These are phyloP conservation scores for Fraxinus pennsylvanica DNA, from an alignment of 257 asterid genomes.

Conservation along the genomic window DNA sequence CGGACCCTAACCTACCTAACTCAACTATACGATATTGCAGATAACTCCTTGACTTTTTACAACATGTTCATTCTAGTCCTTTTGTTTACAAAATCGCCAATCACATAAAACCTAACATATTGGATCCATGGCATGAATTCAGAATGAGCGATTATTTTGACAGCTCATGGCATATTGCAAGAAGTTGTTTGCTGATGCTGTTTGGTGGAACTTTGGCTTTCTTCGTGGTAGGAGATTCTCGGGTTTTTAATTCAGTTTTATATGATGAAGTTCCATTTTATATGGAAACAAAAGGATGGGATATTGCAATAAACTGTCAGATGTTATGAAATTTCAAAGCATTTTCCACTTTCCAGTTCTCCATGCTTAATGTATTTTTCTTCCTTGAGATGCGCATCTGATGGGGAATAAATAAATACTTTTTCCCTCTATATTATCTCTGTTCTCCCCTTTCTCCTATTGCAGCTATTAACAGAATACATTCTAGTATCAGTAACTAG, in stretches of 20 bases:
- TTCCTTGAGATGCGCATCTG: constrained; percentile 8
- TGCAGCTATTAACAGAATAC: constrained; percentile 94
- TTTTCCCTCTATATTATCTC: too few species aligned
- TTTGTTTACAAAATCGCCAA: too few species aligned
- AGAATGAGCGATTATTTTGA: constrained; percentile 63
- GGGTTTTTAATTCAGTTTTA: not conserved
- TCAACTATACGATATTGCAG: too few species aligned
- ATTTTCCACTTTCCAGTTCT: constrained; percentile 9
- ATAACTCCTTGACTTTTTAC: too few species aligned
- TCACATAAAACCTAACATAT: too few species aligned
- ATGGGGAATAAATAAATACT: too few species aligned
- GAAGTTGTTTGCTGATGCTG: constrained; percentile 91
- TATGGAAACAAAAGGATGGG: constrained; percentile 3
- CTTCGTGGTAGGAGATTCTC: constrained; percentile 68
- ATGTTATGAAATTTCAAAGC: not conserved
- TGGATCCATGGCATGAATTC: constrained; percentile 95
- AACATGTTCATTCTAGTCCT: too few species aligned
- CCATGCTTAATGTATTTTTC: constrained; percentile 11
- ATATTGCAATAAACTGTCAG: not conserved
- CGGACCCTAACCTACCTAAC: too few species aligned
- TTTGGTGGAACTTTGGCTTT: constrained; percentile 98
- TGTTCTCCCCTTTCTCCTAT: constrained; percentile 14
- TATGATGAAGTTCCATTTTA: not conserved
- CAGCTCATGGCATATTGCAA: constrained; percentile 73
- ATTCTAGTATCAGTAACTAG: constrained; percentile 91